phyloP scores from a whole-genome alignment of 306 rosid species.

The Corylus heterophylla region DNA sequence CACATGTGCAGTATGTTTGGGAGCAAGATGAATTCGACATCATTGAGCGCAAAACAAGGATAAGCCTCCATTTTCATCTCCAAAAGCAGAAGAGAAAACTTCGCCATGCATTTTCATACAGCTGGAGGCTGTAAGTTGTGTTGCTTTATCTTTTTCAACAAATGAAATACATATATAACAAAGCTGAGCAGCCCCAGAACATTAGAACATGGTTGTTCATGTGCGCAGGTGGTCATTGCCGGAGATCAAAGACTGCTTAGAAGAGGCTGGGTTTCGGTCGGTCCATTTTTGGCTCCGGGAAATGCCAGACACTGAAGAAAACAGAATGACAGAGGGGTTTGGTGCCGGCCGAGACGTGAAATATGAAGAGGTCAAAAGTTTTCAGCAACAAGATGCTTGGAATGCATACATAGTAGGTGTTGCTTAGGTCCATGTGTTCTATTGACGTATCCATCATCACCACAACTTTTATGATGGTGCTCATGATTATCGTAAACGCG shows the following conservation, averaged over 20 bases:
- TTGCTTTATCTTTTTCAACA: slow-evolving; percentile 8
- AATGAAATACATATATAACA: slow-evolving; percentile 8
- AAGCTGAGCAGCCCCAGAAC: slow-evolving; percentile 10
- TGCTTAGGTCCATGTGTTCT: slow-evolving; percentile 40
- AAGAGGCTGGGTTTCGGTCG: slow-evolving; percentile 80
- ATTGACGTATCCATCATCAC: not conserved
- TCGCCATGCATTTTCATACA: slow-evolving; percentile 82
- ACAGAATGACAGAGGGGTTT: slow-evolving; percentile 59
- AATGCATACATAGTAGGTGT: slow-evolving; percentile 90
- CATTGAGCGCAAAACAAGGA: slow-evolving; percentile 81
- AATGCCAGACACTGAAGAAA: slow-evolving; percentile 74
- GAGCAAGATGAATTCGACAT: slow-evolving; percentile 95
- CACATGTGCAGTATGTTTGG: slow-evolving; percentile 76
- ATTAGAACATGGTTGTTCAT: slow-evolving; percentile 21
- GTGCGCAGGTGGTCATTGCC: slow-evolving; percentile 87
- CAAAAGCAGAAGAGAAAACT: slow-evolving; percentile 72
- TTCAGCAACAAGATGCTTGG: slow-evolving; percentile 84
- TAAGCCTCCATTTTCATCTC: slow-evolving; percentile 82
- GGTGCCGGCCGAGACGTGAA: slow-evolving; percentile 63
- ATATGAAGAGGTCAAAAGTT: slow-evolving; percentile 72
- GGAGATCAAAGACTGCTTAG: slow-evolving; percentile 85
- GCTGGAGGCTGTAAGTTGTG: slow-evolving; percentile 86
- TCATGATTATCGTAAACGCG: too few relatives aligned
- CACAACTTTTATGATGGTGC: not conserved
- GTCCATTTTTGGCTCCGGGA: slow-evolving; percentile 80